Evolutionary conservation across 768 basidiomycete species (phyloP), one percentile per base, ranked within the genome.

Genomic region (Pisolithus orientalis): DNA sequence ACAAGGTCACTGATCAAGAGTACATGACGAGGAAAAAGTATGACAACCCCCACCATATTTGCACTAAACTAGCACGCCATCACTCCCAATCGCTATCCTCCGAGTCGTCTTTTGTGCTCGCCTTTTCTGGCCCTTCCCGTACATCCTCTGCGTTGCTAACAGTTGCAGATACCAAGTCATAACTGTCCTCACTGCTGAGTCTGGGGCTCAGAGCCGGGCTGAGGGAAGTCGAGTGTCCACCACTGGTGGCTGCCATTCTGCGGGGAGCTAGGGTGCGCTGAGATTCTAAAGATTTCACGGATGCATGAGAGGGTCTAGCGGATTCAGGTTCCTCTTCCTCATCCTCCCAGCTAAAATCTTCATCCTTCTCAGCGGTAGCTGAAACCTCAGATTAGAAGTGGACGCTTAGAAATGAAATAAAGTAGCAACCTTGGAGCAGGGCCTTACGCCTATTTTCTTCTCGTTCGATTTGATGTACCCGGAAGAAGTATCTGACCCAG

Each of bases 271-370:
- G 60, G 29, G 59, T 65, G 39, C 57, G 64, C 39, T 62, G 57
- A 31, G 59, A 57, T 49, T 51, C 49, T 47, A 62, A 50, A 42
- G 53, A 51, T 42, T 54, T 57, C 34, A 54, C 44, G 11, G 51
- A 46, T 39, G 37, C 32, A 25, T 39, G 37, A 14, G 50, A 43
- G 32, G 54, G 48, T 51, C 55, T 53, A 6, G 58, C 46, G 13
- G 66, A 49, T 11, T 47, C 52, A n/a, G 63, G 58, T 42, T 87
- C 86, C n/a, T 91, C 90, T n/a, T 94, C 91, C 47, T 85, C 83
- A 50, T 90, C 90, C 64, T 94, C 92, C 92, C 92, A 95, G 60
- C 82, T 87, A 68, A 95, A 93, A 53, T 90, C 86, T 32, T 94
- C 93, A 43, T 95, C 93, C 27, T 77, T 80, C 52, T 86, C 82